These are phyloP conservation scores for Jackrogersella multiformis DNA, from an alignment of 495 filamentous ascomycete species.

Conservation along the genomic window DNA sequence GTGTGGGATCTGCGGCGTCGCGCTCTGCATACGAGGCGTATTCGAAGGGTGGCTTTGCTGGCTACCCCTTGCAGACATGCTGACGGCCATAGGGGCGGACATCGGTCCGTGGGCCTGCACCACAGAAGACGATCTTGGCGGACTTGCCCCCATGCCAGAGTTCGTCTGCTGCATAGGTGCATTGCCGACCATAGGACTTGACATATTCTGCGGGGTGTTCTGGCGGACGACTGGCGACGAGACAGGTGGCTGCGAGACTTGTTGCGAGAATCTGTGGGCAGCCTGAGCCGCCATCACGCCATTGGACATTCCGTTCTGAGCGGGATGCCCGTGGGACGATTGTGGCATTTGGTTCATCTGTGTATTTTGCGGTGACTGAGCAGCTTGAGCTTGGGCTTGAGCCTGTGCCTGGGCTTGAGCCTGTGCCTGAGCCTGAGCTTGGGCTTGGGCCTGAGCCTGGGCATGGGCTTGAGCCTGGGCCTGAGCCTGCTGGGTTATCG, in stretches of 20 bases:
- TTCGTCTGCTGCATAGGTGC: constrained; percentile 83
- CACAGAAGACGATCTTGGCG: constrained; percentile 78
- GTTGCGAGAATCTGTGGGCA: constrained; percentile 64
- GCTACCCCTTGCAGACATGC: constrained; percentile 80
- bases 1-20: constrained; percentile 80
- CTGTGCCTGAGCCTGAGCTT: constrained; percentile 61
- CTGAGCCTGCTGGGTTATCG: constrained; percentile 48
- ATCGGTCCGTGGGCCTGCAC: constrained; percentile 74
- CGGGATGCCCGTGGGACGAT: constrained; percentile 53
- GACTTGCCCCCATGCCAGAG: constrained; percentile 81
- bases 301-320: constrained; percentile 56
- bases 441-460: constrained; percentile 47
- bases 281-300: constrained; percentile 60
- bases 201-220: constrained; percentile 78
- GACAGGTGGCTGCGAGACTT: constrained; percentile 72
- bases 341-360: constrained; percentile 42
- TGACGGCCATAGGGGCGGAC: constrained; percentile 68
- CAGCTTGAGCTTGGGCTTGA: constrained; percentile 50
- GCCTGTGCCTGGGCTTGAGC: constrained; percentile 55
- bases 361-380: constrained; percentile 49
- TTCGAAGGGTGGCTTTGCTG: constrained; percentile 80
- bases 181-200: constrained; percentile 77
- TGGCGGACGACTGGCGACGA: constrained; percentile 84
- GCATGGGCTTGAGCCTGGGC: constrained; percentile 51
- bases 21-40: constrained; percentile 82